phyloP scores from a whole-genome alignment of 371 early-diverging fungal genomes.

The Astathelohania contejeani region DNA sequence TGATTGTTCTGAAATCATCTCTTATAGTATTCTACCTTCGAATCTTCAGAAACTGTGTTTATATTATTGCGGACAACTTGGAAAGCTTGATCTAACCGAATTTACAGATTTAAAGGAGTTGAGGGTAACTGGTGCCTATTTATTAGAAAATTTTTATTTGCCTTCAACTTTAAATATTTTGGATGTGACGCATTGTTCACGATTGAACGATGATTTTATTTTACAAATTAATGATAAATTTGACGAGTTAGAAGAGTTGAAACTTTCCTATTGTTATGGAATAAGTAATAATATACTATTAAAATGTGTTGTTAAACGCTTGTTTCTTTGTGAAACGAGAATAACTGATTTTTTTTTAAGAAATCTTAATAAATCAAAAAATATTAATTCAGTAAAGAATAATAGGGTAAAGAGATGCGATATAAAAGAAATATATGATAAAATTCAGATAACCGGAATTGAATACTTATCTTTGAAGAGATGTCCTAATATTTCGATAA shows the following conservation, averaged over 20 bases:
- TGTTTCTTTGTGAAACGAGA: constrained; percentile 18
- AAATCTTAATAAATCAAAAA: neutral
- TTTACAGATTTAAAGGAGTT: constrained; percentile 15
- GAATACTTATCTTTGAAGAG: no score
- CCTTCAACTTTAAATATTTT: constrained; percentile 9
- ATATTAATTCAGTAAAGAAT: neutral
- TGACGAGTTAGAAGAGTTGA: constrained; percentile 13
- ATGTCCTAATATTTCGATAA: no score
- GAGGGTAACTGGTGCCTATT: constrained; percentile 18
- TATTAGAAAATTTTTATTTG: constrained; percentile 14
- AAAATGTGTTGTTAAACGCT: constrained; percentile 4
- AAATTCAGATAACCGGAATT: no score
- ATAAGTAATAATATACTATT: constrained; percentile 6
- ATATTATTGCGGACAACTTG: constrained; percentile 25
- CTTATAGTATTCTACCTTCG: no score
- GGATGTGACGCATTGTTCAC: constrained; percentile 24
- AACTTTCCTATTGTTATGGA: constrained; percentile 27
- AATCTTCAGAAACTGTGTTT: no score
- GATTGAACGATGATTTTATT: constrained; percentile 21
- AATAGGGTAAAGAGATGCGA: constrained; percentile 1
- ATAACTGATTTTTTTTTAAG: constrained; percentile 16
- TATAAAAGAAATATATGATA: neutral
- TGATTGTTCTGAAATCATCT: constrained; percentile 32
- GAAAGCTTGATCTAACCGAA: no score
- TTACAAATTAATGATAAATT: constrained; percentile 14